A percentile compares a stretch with the other conserved stretches of the same genome.
phyloP scores from a whole-genome alignment of 768 basidiomycete species.

The Rhodotorula diobovata region DNA sequence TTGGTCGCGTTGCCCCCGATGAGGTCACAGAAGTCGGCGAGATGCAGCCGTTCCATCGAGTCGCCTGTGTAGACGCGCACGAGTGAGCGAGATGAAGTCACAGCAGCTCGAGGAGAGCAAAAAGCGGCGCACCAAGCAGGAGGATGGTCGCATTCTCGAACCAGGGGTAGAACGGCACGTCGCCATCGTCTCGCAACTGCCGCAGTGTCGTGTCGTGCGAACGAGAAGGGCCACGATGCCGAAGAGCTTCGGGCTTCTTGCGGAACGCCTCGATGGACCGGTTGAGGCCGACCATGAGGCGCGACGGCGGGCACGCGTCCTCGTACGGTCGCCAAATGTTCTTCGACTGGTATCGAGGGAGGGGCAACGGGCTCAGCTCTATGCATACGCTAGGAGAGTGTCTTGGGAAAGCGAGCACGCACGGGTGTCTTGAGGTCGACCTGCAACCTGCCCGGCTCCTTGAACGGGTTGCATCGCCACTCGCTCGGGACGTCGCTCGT shows the following conservation, averaged over 20 bases:
- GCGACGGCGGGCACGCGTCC: slow-evolving; percentile 27
- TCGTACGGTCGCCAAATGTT: slow-evolving; percentile 38
- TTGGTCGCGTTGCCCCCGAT: slow-evolving; percentile 30
- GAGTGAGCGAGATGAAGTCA: fast-evolving
- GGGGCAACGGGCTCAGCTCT: no score
- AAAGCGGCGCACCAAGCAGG: slow-evolving; percentile 29
- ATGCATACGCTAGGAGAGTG: no score
- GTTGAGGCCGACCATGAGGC: slow-evolving; percentile 24
- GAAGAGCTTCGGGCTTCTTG: neutral
- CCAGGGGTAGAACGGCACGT: slow-evolving; percentile 20
- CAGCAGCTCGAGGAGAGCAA: no score
- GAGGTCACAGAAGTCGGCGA: slow-evolving; percentile 34
- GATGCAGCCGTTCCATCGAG: slow-evolving; percentile 38
- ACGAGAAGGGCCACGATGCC: neutral
- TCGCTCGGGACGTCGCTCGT: slow-evolving; percentile 26
- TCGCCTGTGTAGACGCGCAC: slow-evolving; percentile 14
- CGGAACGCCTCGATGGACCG: slow-evolving; percentile 1
- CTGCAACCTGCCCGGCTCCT: slow-evolving; percentile 26
- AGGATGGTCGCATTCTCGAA: slow-evolving; percentile 33
- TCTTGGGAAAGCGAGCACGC: neutral
- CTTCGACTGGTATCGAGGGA: slow-evolving; percentile 1
- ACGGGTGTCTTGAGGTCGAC: slow-evolving; percentile 22
- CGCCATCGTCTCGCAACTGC: neutral
- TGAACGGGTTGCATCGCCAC: slow-evolving; percentile 37
- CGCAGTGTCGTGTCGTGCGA: slow-evolving; percentile 19